These are phyloP conservation scores for Ceratobasidium papillatum DNA, from an alignment of 1,284 basidiomycete species.

Conservation along the genomic window DNA sequence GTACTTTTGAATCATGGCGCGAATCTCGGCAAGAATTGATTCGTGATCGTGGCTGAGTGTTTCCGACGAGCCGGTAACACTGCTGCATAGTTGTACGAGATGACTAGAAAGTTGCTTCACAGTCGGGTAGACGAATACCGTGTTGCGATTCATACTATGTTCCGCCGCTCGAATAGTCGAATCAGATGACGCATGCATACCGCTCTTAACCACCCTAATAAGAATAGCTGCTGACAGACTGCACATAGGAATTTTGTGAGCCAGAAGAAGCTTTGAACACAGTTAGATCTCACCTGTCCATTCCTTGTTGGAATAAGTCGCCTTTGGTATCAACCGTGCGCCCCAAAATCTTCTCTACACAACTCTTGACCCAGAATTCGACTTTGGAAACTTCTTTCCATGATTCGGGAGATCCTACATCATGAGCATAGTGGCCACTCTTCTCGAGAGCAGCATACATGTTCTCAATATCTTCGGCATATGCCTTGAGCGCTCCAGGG, in stretches of 20 bases:
- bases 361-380: neutral
- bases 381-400: neutral
- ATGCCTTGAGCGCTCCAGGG: slow-evolving; percentile 31
- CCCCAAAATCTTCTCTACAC: neutral
- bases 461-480: slow-evolving; percentile 41
- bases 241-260: neutral
- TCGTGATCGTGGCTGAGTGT: neutral
- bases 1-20: neutral
- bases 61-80: neutral
- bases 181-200: neutral
- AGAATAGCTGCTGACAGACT: slow-evolving; percentile 19
- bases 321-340: neutral
- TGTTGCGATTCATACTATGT: neutral
- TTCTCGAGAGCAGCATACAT: slow-evolving; percentile 40
- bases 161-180: neutral
- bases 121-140: slow-evolving; percentile 13
- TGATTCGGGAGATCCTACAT: neutral
- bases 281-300: slow-evolving; percentile 10
- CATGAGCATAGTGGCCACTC: neutral
- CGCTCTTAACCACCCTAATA: neutral
- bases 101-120: neutral
- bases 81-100: neutral
- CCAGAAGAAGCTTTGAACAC: neutral
- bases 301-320: slow-evolving; percentile 32
- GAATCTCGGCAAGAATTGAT: neutral